These are phyloP conservation scores for Sugiyamaella xylanicola DNA, from an alignment of 1,139 yeast species.

Conservation along the genomic window DNA sequence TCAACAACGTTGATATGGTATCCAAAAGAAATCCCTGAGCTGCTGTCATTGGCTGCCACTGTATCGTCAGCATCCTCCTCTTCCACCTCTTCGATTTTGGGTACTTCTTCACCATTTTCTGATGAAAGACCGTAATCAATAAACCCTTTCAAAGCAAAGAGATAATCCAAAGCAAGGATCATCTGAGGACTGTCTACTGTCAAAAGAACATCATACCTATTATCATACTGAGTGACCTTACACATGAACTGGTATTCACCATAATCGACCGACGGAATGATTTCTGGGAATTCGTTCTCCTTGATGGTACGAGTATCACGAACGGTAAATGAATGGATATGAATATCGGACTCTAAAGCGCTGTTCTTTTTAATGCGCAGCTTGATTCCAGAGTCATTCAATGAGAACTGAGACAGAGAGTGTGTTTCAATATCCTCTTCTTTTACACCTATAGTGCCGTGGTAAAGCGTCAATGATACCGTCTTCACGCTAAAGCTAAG, in stretches of 20 bases:
- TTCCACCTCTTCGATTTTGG: constrained; percentile 21
- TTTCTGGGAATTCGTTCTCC: constrained; percentile 71
- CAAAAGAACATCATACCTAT: constrained; percentile 54
- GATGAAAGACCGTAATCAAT: constrained; percentile 49
- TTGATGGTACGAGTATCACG: constrained; percentile 66
- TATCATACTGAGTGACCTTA: constrained; percentile 47
- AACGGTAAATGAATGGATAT: constrained; percentile 73
- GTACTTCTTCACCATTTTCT: constrained; percentile 20
- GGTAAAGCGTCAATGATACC: constrained; percentile 65
- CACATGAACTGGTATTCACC: constrained; percentile 75
- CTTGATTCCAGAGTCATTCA: constrained; percentile 58
- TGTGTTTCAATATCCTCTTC: constrained; percentile 41
- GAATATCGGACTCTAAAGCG: constrained; percentile 61
- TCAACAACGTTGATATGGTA: constrained; percentile 74
- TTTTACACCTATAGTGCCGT: constrained; percentile 51
- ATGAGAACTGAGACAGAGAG: constrained; percentile 62
- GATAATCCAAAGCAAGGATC: constrained; percentile 81
- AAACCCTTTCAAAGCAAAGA: constrained; percentile 74
- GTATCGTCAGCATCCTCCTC: constrained; percentile 25
- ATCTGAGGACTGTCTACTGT: constrained; percentile 80
- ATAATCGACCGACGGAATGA: constrained; percentile 70
- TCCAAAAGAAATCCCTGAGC: background rate
- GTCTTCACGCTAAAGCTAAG: constrained; percentile 58
- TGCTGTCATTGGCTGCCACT: background rate
- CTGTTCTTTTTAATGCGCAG: constrained; percentile 58